Base-by-base conservation (phyloP, 805 yeast genomes). In the Kazachstania africana region DNA sequence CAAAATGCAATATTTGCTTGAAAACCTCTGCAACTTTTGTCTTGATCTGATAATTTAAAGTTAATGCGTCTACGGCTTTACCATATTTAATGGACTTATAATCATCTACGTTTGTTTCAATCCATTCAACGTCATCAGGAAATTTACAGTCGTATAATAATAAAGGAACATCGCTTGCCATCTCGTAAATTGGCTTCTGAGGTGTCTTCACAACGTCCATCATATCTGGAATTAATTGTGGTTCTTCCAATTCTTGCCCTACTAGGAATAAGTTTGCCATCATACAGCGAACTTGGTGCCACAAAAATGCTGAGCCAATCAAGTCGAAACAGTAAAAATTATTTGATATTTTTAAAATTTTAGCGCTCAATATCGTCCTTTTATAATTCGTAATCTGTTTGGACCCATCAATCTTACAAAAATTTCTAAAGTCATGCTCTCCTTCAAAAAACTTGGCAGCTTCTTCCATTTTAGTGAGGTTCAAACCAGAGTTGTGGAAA, bases 221-320 rank as follows among this genome's bases (percentile, higher is more conserved):
- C 36, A 91, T 58, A 2, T 72, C 66, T 9, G 55, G 53, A 2
- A 91, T 62, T 0, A 84, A 54, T 1, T 54, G 46, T 0, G 84
- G 78, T 0, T 50, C 35, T 53, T 91, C 98, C 14, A 70, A 64
- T 12, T 63, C 62, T 53, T 85, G 94, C 1, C 95, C 98, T 6
- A 85, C 75, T 16, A 79, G 56, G 33, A 91, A 72, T 34, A 91
- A 53, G 8, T 80, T 63, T 0, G 94, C 95, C 61, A 85, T 72
- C 91, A 91, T 91, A 43, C 94, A 85, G 36, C 98, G 70, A 13
- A 91, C 98, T 56, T 91, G 98, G 53, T 91, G 97, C 97, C 97
- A 91, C 34, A 91, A 58, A 44, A 91, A 91, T 6, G 97, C 98
- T 1, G 81, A 64, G 0, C 98, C 98, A 39, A 70, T 65, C 32